phyloP scores from a whole-genome alignment of 1,139 yeast species.

The Pichiaceae sp. region DNA sequence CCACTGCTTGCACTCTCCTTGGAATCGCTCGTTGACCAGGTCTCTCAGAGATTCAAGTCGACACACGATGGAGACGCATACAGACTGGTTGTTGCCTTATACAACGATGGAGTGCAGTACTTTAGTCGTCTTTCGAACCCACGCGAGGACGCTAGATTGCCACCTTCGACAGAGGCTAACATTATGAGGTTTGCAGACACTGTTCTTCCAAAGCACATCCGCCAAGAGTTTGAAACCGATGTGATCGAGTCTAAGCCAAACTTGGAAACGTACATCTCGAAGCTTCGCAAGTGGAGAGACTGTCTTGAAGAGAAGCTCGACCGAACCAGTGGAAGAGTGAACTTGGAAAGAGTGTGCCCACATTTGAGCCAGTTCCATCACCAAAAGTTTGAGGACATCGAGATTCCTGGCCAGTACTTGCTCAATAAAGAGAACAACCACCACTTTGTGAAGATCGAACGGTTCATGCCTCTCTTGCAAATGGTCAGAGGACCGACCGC shows the following conservation, averaged over 20 bases:
- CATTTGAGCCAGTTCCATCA: constrained; percentile 96
- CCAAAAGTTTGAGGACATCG: constrained; percentile 95
- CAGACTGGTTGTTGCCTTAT: constrained; percentile 80
- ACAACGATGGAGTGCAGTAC: constrained; percentile 88
- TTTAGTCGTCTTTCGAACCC: constrained; percentile 81
- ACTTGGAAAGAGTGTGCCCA: constrained; percentile 86
- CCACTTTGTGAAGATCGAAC: constrained; percentile 85
- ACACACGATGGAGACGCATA: constrained; percentile 96
- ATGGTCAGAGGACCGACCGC: constrained; percentile 85
- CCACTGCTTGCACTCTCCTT: constrained; percentile 87
- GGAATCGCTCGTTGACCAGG: constrained; percentile 93
- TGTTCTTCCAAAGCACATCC: constrained; percentile 80
- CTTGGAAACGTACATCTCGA: constrained; percentile 75
- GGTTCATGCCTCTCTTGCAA: constrained; percentile 85
- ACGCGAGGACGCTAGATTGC: constrained; percentile 78
- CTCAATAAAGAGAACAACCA: constrained; percentile 68
- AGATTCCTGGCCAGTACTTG: constrained; percentile 93
- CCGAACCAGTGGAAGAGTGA: constrained; percentile 66
- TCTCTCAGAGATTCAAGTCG: constrained; percentile 87
- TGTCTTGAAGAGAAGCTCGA: constrained; percentile 87
- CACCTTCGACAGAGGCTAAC: constrained; percentile 87
- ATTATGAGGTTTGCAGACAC: constrained; percentile 89
- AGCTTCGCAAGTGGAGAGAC: constrained; percentile 88
- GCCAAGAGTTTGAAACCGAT: constrained; percentile 88
- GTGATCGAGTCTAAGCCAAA: constrained; percentile 84